phyloP scores from a whole-genome alignment of 345 rosid species.

The Sisymbrium altissimum region DNA sequence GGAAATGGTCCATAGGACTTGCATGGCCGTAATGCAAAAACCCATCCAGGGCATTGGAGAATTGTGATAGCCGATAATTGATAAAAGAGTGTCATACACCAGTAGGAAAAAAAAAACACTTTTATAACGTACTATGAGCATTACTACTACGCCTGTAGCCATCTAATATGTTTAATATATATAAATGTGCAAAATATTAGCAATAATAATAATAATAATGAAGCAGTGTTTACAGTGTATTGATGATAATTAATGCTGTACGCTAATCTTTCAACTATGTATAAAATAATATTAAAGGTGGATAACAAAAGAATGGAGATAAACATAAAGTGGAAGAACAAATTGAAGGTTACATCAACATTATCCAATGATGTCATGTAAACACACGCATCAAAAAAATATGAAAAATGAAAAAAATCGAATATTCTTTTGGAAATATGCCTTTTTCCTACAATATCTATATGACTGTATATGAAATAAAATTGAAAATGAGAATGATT shows the following conservation, averaged over 20 bases:
- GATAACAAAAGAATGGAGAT: constrained; percentile 21
- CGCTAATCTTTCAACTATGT: neutral
- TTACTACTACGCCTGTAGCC: neutral
- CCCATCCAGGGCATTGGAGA: constrained; percentile 8
- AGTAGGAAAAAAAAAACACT: neutral
- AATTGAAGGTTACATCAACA: constrained; percentile 34
- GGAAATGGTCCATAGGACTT: constrained; percentile 19
- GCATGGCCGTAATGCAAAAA: constrained; percentile 14
- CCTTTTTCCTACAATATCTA: neutral
- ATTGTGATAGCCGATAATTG: neutral
- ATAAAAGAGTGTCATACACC: neutral
- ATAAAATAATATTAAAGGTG: constrained; percentile 10
- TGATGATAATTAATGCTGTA: neutral
- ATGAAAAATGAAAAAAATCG: constrained; percentile 3
- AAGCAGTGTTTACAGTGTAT: neutral
- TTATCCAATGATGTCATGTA: constrained; percentile 27
- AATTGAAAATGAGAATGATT: constrained; percentile 17
- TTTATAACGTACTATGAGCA: neutral
- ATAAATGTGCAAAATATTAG: neutral
- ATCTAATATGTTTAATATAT: neutral
- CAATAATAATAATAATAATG: neutral
- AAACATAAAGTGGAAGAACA: constrained; percentile 11
- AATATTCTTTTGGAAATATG: constrained; percentile 30
- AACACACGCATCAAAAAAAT: neutral
- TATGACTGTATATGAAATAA: neutral